phyloP scores from a whole-genome alignment of 148 eudicot species.

The Fagopyrum tataricum region DNA sequence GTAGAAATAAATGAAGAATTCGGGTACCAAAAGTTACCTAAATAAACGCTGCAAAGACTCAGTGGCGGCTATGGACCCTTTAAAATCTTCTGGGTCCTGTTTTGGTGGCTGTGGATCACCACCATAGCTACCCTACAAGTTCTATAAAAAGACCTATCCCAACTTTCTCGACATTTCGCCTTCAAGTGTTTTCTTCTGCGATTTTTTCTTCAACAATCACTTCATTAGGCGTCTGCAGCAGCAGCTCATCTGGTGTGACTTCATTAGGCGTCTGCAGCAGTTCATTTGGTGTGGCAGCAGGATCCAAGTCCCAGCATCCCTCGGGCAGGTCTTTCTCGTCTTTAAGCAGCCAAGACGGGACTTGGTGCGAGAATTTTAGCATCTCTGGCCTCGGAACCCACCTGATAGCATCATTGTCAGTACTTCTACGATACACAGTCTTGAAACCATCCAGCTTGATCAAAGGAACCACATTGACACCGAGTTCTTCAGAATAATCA shows the following conservation, averaged over 20 bases:
- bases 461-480: constrained; percentile 62
- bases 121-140: constrained; percentile 3
- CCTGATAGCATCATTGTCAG: constrained; percentile 36
- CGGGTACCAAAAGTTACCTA: constrained; percentile 4
- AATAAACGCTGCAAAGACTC: constrained; percentile 1
- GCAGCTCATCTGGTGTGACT: neutral
- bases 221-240: neutral
- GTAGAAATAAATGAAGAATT: constrained; percentile 15
- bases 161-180: neutral
- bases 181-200: neutral
- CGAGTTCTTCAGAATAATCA: constrained; percentile 77
- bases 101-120: neutral
- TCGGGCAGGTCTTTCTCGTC: constrained; percentile 56
- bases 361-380: constrained; percentile 92
- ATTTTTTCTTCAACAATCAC: neutral
- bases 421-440: constrained; percentile 67
- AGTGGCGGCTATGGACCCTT: constrained; percentile 1
- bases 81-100: constrained; percentile 6
- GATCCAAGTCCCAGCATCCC: constrained; percentile 96
- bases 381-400: constrained; percentile 86
- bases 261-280: constrained; percentile 48
- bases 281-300: constrained; percentile 89
- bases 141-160: neutral
- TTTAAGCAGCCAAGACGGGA: constrained; percentile 68
- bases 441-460: constrained; percentile 69